Evolutionary conservation across 306 rosid genomes (phyloP), one percentile per base, ranked within the genome.

Genomic region (Hylodesmum podocarpum): DNA sequence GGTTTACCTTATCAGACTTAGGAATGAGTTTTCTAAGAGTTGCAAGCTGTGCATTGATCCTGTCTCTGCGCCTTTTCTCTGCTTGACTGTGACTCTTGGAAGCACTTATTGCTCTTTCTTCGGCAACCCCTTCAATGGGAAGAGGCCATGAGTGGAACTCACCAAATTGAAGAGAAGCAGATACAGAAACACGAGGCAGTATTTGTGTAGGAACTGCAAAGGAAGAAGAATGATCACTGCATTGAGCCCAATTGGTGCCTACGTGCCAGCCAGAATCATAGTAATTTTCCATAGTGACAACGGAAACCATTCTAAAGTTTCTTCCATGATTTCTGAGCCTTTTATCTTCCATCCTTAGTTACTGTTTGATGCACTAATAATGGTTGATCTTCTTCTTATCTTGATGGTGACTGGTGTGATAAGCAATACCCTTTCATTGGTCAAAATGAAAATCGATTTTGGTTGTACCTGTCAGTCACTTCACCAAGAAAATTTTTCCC

Each of bases 81-180:
- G 99, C 98, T 81, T 83, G 96, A 81, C 99, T 92, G 69, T 96
- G 99, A 89, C 96, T 92, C 78, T 84, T 92, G 70, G 99, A 92
- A 77, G 96, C 92, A 82, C 69, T 78, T 4, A 78, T 81, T 40
- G 89, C 87, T 86, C 87, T 88, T 39, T 88, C 96, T 68, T 89
- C 91, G 6, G 68, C 78, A 66, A 21, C 28, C 24, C 74, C 79
- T 64, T 84, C 88, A 44, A 58, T 8, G 5, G 90, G 80, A 13
- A 73, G 39, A 0, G 87, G 70, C 83, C 88, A 84, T 0, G 97
- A 72, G 22, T 90, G 87, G 27, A 86, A 81, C 27, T 89, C 93
- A 81, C 40, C 75, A 79, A 85, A 85, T 63, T 81, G 91, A 80
- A 88, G 70, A 31, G 82, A 78, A 14, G 80, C 12, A 4, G 89